These are phyloP conservation scores for Cyberlindnera mycetangii DNA, from an alignment of 805 yeast genomes.

Conservation along the genomic window DNA sequence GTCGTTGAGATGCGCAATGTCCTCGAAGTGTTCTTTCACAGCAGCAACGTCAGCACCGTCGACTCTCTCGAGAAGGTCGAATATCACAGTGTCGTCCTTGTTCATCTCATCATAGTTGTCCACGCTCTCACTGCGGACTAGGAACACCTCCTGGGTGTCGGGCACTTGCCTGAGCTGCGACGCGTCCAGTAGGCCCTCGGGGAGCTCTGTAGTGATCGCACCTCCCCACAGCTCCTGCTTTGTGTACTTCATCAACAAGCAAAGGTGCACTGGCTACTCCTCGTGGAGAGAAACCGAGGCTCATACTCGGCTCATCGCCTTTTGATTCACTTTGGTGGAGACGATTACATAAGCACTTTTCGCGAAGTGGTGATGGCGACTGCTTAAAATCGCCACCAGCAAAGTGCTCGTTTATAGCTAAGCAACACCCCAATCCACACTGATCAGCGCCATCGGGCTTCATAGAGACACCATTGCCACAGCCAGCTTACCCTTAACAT, in stretches of 20 bases:
- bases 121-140: slow-evolving; percentile 38
- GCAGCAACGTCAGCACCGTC: slow-evolving; percentile 39
- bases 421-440: background rate
- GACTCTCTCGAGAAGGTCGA: slow-evolving; percentile 60
- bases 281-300: no score
- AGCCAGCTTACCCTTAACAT: no score
- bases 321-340: background rate
- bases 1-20: slow-evolving; percentile 46
- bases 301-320: no score
- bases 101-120: slow-evolving; percentile 34
- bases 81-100: slow-evolving; percentile 53
- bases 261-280: no score
- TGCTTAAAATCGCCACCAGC: background rate
- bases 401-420: no score
- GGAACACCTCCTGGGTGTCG: slow-evolving; percentile 90
- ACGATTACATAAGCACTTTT: background rate
- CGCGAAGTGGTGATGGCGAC: background rate
- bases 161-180: slow-evolving; percentile 80
- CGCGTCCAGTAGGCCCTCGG: slow-evolving; percentile 67
- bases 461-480: no score
- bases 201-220: slow-evolving; percentile 60
- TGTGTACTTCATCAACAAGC: background rate
- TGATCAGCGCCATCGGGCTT: background rate
- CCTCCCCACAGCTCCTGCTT: slow-evolving; percentile 71
- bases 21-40: slow-evolving; percentile 51